These are phyloP conservation scores for Russula foetens DNA, from an alignment of 768 basidiomycete species.

Conservation along the genomic window DNA sequence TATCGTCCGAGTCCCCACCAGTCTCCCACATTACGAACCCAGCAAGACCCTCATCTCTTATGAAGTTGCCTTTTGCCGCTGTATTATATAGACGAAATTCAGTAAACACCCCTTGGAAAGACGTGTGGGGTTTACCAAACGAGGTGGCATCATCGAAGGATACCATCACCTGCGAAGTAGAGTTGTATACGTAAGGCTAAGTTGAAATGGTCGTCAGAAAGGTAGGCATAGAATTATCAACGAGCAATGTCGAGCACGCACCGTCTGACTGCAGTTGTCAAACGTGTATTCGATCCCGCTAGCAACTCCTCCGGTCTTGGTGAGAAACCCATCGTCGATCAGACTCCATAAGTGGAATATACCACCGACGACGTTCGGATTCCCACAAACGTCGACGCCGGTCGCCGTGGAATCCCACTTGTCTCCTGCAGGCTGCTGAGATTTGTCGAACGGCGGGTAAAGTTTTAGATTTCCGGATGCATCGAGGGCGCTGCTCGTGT, in stretches of 20 bases:
- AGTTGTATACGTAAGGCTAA: constrained; percentile 30
- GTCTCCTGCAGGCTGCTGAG: constrained; percentile 28
- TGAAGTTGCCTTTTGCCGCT: constrained; percentile 39
- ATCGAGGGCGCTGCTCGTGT: constrained; percentile 30
- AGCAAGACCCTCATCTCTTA: constrained; percentile 28
- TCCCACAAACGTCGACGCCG: constrained; percentile 49
- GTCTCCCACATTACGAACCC: constrained; percentile 42
- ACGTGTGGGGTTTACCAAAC: constrained; percentile 19
- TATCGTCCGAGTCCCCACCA: constrained; percentile 34
- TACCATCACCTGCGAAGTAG: constrained; percentile 25
- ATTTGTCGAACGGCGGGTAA: constrained; percentile 17
- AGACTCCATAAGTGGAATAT: constrained; percentile 53
- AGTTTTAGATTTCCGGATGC: constrained; percentile 13
- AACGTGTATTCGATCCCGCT: constrained; percentile 40
- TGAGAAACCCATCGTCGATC: constrained; percentile 46
- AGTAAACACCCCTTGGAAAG: neutral
- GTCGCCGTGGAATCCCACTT: constrained; percentile 39
- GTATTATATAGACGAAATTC: neutral
- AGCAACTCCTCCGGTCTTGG: constrained; percentile 34
- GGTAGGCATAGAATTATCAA: neutral
- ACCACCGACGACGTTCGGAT: constrained; percentile 40
- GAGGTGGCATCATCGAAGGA: constrained; percentile 30
- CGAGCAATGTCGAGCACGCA: neutral
- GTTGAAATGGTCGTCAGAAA: neutral
- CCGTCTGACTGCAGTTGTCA: constrained; percentile 30